Conservation (phyloP, 768 basidiomycete species). For the Chalciporus sphaerocephalus region DNA sequence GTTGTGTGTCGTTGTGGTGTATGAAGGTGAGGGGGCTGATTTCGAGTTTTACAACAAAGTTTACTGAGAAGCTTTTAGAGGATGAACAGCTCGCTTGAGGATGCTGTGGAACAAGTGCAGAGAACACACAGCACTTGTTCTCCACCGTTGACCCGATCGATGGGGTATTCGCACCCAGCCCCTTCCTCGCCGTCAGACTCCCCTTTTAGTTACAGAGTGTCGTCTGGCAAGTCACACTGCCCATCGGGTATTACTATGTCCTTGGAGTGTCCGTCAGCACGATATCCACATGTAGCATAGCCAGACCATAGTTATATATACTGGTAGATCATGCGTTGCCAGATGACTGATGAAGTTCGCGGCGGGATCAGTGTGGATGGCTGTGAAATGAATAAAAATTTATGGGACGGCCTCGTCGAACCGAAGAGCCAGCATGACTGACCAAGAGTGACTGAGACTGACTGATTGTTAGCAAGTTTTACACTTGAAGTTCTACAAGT, state of each 20-base stretch:
- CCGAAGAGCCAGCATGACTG: constrained; percentile 1
- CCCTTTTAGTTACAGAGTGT: constrained; percentile 2
- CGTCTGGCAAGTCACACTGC: background rate
- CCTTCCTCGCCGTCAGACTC: constrained; percentile 6
- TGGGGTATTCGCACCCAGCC: background rate
- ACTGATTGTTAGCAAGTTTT: too few relatives aligned
- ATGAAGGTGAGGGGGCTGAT: constrained; percentile 49
- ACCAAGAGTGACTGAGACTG: background rate
- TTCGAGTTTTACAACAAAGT: background rate
- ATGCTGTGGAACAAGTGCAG: background rate
- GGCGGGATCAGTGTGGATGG: background rate
- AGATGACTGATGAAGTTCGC: background rate
- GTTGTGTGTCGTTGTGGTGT: constrained; percentile 67
- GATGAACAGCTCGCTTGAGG: background rate
- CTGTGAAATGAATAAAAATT: background rate
- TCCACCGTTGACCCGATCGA: background rate
- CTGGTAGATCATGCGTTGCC: background rate
- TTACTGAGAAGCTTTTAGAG: constrained; percentile 10
- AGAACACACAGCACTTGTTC: background rate
- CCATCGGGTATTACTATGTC: constrained; percentile 1
- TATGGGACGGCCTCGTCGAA: background rate
- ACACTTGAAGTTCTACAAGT: background rate
- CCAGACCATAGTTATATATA: too few relatives aligned
- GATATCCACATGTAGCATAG: constrained; percentile 13
- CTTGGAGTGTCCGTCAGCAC: background rate